A percentile compares a stretch with the other conserved stretches of the same genome.
phyloP scores from a whole-genome alignment of 192 early-diverging fungal genomes.

The Coemansia sp. region DNA sequence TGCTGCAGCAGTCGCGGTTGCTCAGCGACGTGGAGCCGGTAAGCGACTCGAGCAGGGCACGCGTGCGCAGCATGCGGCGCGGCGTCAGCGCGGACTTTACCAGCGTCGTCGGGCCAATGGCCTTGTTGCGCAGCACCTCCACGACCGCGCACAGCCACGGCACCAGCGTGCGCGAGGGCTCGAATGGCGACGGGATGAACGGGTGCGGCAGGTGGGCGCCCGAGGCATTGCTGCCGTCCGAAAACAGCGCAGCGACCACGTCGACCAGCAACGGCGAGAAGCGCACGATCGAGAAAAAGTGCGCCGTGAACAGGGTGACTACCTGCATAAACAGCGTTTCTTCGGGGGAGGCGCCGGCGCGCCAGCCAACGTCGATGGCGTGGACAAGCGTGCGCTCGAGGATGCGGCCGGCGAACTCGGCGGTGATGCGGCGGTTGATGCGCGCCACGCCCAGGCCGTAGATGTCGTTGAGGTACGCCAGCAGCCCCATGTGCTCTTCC shows the following conservation, averaged over 20 bases:
- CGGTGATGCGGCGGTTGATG: conserved; percentile 51
- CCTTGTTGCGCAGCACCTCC: conserved; percentile 47
- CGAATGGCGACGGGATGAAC: conserved; percentile 42
- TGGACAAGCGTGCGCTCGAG: conserved; percentile 34
- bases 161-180: conserved; percentile 35
- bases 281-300: conserved; percentile 49
- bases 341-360: conserved; percentile 18
- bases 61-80: conserved; percentile 45
- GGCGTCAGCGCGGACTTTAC: conserved; percentile 47
- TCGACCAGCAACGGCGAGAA: conserved; percentile 47
- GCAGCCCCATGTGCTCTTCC: conserved; percentile 61
- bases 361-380: conserved; percentile 31
- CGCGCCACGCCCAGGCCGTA: conserved; percentile 55
- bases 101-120: conserved; percentile 43
- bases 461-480: conserved; percentile 65
- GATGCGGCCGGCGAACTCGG: conserved; percentile 35
- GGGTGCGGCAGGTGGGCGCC: conserved; percentile 7
- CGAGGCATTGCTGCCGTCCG: neutral
- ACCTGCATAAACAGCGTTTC: conserved; percentile 54
- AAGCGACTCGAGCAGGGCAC: conserved; percentile 43
- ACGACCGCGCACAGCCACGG: conserved; percentile 43
- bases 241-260: conserved; percentile 34
- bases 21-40: conserved; percentile 21
- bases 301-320: conserved; percentile 34
- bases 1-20: conserved; percentile 26